Evolutionary conservation across 352 stramenopile genomes (phyloP).

Genomic region (Globisporangium cederbergense): DNA sequence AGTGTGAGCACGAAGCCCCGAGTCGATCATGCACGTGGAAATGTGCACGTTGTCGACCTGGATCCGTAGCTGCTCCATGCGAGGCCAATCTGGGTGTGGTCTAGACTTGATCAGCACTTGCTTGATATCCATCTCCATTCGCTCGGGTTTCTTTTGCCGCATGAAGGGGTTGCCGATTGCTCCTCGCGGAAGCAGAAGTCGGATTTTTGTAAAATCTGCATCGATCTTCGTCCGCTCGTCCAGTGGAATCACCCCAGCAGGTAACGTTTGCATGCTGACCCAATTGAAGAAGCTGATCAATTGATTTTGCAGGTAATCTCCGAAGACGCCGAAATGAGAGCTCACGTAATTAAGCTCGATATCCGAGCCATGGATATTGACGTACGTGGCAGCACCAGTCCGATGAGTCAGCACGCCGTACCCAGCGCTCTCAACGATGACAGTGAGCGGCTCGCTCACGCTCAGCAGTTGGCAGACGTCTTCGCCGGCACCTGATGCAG

Average conservation of each 20-base stretch:
- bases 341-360: conserved; percentile 65
- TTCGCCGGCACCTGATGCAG: conserved; percentile 14
- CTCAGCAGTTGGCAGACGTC: conserved; percentile 47
- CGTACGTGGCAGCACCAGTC: conserved; percentile 36
- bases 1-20: conserved; percentile 21
- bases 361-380: conserved; percentile 33
- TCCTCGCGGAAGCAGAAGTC: conserved; percentile 43
- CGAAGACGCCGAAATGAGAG: conserved; percentile 38
- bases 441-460: conserved; percentile 22
- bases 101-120: conserved; percentile 44
- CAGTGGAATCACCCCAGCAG: conserved; percentile 20
- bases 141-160: conserved; percentile 42
- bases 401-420: conserved; percentile 45
- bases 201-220: conserved; percentile 33
- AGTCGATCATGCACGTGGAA: conserved; percentile 34
- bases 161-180: conserved; percentile 36
- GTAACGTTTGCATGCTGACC: conserved; percentile 49
- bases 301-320: conserved; percentile 52
- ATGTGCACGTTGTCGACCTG: conserved; percentile 35
- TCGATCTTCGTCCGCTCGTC: conserved; percentile 63
- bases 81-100: conserved; percentile 31
- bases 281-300: conserved; percentile 67
- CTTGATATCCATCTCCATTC: conserved; percentile 46
- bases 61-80: conserved; percentile 51
- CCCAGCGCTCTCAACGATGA: conserved; percentile 42